Conservation (phyloP, 768 basidiomycete species). For the Termitomyces titanicus region DNA sequence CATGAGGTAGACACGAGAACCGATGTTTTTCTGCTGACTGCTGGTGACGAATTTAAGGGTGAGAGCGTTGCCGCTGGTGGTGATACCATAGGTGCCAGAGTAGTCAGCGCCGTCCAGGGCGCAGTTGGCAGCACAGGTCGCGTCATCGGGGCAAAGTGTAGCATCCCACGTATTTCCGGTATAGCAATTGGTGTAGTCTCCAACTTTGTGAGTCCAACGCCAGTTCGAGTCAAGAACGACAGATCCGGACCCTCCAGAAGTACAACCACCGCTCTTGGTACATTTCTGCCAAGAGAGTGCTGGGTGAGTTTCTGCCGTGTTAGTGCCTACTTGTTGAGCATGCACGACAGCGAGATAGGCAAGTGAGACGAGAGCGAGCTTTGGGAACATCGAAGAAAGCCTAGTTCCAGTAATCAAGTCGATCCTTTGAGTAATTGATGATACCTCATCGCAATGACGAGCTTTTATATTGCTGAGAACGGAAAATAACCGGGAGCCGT, state of each 20-base stretch:
- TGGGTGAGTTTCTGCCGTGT: constrained; percentile 27
- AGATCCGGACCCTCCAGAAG: constrained; percentile 26
- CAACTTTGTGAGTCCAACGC: constrained; percentile 47
- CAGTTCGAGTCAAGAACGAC: constrained; percentile 56
- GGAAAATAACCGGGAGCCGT: constrained; percentile 6
- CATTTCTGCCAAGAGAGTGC: constrained; percentile 41
- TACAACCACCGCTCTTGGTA: constrained; percentile 39
- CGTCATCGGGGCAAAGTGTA: constrained; percentile 42
- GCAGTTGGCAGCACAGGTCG: constrained; percentile 22
- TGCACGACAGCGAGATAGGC: constrained; percentile 38
- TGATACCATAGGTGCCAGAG: constrained; percentile 48
- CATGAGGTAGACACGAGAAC: constrained; percentile 50
- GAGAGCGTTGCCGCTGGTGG: constrained; percentile 42
- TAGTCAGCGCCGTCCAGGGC: constrained; percentile 46
- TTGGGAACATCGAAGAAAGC: constrained; percentile 30
- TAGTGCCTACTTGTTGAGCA: constrained; percentile 53
- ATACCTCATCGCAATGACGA: neutral
- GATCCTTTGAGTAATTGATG: neutral
- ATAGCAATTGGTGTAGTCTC: constrained; percentile 42
- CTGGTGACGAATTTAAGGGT: constrained; percentile 47
- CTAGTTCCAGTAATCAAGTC: neutral
- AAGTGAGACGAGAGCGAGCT: constrained; percentile 35
- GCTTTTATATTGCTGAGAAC: neutral
- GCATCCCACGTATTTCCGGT: constrained; percentile 55
- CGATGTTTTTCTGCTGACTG: constrained; percentile 31